Percentiles rank a stretch among this genome's conserved stretches.
phyloP scores from a whole-genome alignment of 2,329 filamentous ascomycete species.

The Teratosphaeria nubilosa region DNA sequence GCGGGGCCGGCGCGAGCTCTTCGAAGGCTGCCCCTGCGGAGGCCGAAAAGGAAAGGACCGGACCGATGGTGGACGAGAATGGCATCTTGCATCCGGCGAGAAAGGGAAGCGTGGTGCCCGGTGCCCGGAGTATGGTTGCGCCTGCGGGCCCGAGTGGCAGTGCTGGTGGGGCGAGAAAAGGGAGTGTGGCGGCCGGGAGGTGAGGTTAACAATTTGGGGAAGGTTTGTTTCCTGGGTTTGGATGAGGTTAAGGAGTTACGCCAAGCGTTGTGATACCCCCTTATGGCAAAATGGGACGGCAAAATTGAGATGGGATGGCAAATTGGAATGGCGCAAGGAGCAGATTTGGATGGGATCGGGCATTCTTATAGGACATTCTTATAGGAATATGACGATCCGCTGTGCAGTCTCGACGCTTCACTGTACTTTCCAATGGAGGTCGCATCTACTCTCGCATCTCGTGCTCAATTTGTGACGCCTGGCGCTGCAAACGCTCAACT shows the following conservation, averaged over 20 bases:
- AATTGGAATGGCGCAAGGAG: too few species aligned
- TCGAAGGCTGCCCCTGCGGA: not conserved
- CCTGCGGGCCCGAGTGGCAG: not conserved
- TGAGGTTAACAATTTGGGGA: not conserved
- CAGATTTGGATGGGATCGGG: too few species aligned
- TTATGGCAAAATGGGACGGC: not conserved
- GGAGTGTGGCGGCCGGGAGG: not conserved
- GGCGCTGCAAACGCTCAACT: too few species aligned
- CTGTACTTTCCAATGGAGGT: too few species aligned
- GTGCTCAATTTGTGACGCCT: too few species aligned
- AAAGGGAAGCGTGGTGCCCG: constrained; percentile 11
- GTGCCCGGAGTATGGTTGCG: constrained; percentile 12
- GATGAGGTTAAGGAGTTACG: not conserved
- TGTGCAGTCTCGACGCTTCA: too few species aligned
- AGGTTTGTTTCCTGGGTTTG: not conserved
- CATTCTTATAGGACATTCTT: too few species aligned
- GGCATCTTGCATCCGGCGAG: constrained; percentile 7
- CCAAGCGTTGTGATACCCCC: not conserved
- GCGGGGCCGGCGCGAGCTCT: not conserved
- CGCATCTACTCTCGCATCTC: too few species aligned
- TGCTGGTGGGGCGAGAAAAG: not conserved
- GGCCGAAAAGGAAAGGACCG: not conserved
- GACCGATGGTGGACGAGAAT: constrained; percentile 7
- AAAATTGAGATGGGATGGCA: too few species aligned
- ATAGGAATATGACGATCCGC: too few species aligned